Evolutionary conservation across 73 alveolate species (phyloP), one percentile per base, ranked within the genome.

Genomic region (Stentor coeruleus): DNA sequence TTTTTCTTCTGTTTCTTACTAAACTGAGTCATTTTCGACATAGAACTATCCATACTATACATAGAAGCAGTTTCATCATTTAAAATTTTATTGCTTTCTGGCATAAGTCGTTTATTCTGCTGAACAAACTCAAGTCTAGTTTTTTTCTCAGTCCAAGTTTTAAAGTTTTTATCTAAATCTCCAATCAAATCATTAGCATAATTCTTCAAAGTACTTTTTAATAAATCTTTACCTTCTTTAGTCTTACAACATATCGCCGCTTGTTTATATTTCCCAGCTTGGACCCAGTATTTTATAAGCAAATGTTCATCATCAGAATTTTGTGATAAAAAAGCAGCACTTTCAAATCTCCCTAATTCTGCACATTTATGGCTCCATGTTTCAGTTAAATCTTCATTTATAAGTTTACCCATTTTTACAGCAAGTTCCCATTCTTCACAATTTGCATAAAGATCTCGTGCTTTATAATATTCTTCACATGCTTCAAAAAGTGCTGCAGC

Each of bases 51-150:
- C 57, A 89, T 72, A 0, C 92, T 81, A 2, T 89, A 66, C 0
- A 94, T 95, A 2, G 97, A 87, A 55, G 84, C 76, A 74, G 92
- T 86, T 82, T 95, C 86, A 80, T 95, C 91, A 81, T 92, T 97
- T 59, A 90, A 90, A 26, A 77, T 92, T 59, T 85, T 84, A 35
- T 88, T 97, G 31, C 89, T 90, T 41, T 82, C 89, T 37, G 74
- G 96, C 88, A 88, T 87, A 87, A 39, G 88, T 85, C 79, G 88
- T 88, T 91, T 95, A 57, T 86, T 77, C 59, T 92, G 95, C 87
- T 95, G 95, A 14, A 95, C 99, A 0, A 91, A 88, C 87, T 90
- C 84, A 40, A 95, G 91, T 74, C 99, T 81, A 42, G 88, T 86
- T 76, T 84, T 86, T 74, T 93, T 88, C 82, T 95, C 96, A 30